phyloP scores from a whole-genome alignment of 768 basidiomycete species.

The Leccinum variicolor region DNA sequence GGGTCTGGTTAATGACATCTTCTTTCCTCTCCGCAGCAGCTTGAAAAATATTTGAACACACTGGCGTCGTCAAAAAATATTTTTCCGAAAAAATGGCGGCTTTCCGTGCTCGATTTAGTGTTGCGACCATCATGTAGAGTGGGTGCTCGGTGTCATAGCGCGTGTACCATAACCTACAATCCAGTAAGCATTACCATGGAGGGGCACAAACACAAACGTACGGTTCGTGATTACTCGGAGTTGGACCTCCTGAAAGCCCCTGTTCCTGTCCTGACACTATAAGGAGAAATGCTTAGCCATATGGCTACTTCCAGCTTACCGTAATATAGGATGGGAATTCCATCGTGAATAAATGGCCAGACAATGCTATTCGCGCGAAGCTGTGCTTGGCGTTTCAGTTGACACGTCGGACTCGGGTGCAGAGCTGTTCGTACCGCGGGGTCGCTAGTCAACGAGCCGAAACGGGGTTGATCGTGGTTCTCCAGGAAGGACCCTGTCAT shows the following conservation, averaged over 20 bases:
- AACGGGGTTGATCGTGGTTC: conserved; percentile 54
- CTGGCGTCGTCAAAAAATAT: conserved; percentile 46
- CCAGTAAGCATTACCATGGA: conserved; percentile 1
- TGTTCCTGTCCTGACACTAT: conserved; percentile 44
- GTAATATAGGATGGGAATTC: conserved; percentile 51
- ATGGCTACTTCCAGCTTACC: conserved; percentile 22
- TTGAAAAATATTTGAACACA: conserved; percentile 21
- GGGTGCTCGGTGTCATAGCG: conserved; percentile 50
- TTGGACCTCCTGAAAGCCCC: conserved; percentile 41
- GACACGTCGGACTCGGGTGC: no score
- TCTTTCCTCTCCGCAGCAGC: not conserved
- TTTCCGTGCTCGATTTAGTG: conserved; percentile 54
- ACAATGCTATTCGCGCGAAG: conserved; percentile 46
- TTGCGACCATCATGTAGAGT: conserved; percentile 42
- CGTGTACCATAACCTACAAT: conserved; percentile 56
- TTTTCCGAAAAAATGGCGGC: conserved; percentile 41
- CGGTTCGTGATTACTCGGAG: conserved; percentile 53
- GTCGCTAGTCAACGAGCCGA: conserved; percentile 42
- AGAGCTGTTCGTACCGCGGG: conserved; percentile 30
- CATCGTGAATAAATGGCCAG: conserved; percentile 49
- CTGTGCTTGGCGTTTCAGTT: conserved; percentile 19
- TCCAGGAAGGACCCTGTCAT: conserved; percentile 48
- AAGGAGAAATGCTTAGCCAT: not conserved
- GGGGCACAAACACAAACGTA: conserved; percentile 16
- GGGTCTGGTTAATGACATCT: not conserved